These are phyloP conservation scores for Vitis hybrid DNA, from an alignment of 177 flowering plant genomes.

Conservation along the genomic window DNA sequence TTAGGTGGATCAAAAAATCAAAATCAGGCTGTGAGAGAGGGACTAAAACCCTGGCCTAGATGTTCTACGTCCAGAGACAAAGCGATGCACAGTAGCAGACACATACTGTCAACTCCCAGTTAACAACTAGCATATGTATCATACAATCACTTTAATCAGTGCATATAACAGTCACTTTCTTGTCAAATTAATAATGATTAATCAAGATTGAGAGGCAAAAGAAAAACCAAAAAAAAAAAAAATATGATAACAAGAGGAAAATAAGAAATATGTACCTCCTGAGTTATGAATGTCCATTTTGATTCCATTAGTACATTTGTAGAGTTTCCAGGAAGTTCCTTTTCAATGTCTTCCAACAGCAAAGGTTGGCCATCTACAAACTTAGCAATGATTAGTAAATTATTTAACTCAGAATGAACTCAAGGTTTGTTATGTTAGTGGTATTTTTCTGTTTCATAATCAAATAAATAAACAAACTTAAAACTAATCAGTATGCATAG, in stretches of 20 bases:
- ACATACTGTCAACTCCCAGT: no score
- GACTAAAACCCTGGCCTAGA: no score
- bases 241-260: background rate
- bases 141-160: no score
- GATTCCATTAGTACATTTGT: conserved; percentile 46
- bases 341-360: conserved; percentile 52
- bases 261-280: conserved; percentile 49
- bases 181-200: background rate
- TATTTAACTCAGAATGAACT: background rate
- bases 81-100: no score
- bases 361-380: conserved; percentile 70
- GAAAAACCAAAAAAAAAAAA: background rate
- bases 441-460: no score
- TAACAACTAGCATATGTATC: no score
- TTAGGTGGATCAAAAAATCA: no score
- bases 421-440: no score
- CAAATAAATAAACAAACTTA: no score
- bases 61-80: no score
- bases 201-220: background rate
- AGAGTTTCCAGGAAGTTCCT: conserved; percentile 56
- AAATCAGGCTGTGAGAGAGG: no score
- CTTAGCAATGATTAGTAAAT: background rate
- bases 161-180: no score
- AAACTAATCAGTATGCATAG: background rate
- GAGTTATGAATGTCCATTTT: conserved; percentile 90